Evolutionary conservation across 2,329 filamentous ascomycete genomes (phyloP).

Genomic region (Alternaria alternata): DNA sequence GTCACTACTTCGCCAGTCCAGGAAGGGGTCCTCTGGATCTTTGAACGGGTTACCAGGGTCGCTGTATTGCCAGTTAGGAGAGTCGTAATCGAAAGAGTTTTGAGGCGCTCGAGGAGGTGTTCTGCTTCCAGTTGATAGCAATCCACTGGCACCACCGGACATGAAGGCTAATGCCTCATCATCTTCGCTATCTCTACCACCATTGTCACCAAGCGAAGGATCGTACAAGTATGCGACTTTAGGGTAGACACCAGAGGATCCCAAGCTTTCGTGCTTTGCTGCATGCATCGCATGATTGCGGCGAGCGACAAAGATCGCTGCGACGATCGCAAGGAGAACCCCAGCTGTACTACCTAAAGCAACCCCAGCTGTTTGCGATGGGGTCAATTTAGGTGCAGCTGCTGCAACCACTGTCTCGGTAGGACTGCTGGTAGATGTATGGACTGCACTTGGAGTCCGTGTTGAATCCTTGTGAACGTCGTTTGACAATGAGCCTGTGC

Average conservation of each 20-base stretch:
- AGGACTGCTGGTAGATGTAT: slow-evolving; percentile 21
- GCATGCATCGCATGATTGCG: slow-evolving; percentile 36
- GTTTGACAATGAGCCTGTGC: background rate
- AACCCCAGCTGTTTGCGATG: slow-evolving; percentile 47
- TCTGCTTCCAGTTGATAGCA: slow-evolving; percentile 2
- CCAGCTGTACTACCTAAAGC: slow-evolving; percentile 46
- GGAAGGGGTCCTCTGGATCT: slow-evolving; percentile 11
- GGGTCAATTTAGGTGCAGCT: slow-evolving; percentile 31
- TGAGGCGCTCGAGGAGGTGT: slow-evolving; percentile 8
- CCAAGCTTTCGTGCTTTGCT: slow-evolving; percentile 28
- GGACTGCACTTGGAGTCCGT: background rate
- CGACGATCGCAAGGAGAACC: slow-evolving; percentile 44
- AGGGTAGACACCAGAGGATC: slow-evolving; percentile 38
- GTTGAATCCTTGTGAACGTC: background rate
- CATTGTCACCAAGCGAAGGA: slow-evolving; percentile 25
- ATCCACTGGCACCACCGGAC: slow-evolving; percentile 30
- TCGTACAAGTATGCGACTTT: slow-evolving; percentile 48
- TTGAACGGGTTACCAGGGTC: slow-evolving; percentile 22
- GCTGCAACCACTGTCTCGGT: slow-evolving; percentile 19
- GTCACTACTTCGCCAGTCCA: slow-evolving; percentile 12
- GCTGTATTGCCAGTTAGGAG: slow-evolving; percentile 21
- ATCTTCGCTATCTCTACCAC: slow-evolving; percentile 5
- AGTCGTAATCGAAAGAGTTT: slow-evolving; percentile 4
- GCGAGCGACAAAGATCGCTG: slow-evolving; percentile 43
- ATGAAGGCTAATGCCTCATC: slow-evolving; percentile 35